A percentile compares a stretch with the other conserved stretches of the same genome.
These are phyloP conservation scores for Phoenix roebelenii DNA, from an alignment of 176 grass and related monocot genomes.

Conservation along the genomic window DNA sequence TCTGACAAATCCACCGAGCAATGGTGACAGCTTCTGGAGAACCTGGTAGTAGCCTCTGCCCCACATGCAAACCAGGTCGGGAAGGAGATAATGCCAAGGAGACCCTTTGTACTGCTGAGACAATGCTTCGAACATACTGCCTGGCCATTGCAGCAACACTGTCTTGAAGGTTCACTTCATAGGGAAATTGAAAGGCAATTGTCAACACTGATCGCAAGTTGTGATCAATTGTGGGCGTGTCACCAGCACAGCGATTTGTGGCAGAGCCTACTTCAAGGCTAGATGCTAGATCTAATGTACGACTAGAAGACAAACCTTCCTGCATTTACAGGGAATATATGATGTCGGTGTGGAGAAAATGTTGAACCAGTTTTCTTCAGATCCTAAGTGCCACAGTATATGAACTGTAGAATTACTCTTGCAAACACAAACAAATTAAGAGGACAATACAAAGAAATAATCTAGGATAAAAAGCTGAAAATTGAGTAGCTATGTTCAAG, in stretches of 20 bases:
- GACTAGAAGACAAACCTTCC: constrained; percentile 48
- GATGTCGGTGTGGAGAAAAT: too few relatives aligned
- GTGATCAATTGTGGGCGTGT: constrained; percentile 28
- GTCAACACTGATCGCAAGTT: constrained; percentile 82
- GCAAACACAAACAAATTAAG: too few relatives aligned
- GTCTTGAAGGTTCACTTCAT: constrained; percentile 82
- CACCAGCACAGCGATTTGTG: constrained; percentile 26
- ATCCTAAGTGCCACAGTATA: too few relatives aligned
- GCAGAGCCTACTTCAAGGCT: constrained; percentile 77
- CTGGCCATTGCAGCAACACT: constrained; percentile 75
- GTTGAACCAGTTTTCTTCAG: too few relatives aligned
- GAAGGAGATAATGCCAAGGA: constrained; percentile 70
- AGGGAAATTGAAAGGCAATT: constrained; percentile 93
- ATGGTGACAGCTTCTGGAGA: constrained; percentile 79
- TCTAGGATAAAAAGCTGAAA: too few relatives aligned
- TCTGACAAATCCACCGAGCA: constrained; percentile 80
- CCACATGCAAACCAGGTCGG: constrained; percentile 30
- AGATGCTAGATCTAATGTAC: constrained; percentile 89
- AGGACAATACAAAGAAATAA: too few relatives aligned
- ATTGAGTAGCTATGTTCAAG: too few relatives aligned
- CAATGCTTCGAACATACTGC: constrained; percentile 82
- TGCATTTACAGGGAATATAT: constrained; percentile 10
- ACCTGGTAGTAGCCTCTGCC: constrained; percentile 53
- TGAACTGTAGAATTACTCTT: too few relatives aligned
- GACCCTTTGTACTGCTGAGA: constrained; percentile 84